Base-by-base conservation (phyloP, 2,329 filamentous ascomycete species). In the Aaosphaeria pasadenensis region DNA sequence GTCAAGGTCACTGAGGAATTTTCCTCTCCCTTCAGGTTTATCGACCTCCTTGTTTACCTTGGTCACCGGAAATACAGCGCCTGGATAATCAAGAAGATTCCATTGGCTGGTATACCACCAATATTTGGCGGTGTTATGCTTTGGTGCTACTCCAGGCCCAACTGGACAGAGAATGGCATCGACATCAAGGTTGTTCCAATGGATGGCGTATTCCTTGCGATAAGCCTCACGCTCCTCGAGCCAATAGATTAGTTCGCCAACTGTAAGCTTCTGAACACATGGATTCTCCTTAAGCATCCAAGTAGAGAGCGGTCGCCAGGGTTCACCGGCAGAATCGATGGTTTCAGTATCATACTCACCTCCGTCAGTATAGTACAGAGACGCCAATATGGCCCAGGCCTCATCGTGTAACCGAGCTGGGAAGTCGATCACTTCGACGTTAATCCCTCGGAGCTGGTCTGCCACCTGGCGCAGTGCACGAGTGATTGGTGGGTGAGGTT, bases 71-170 rank as follows among this genome's bases (percentile, higher is more conserved):
- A 88, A 86, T 0, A 83, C 75, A 2, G 80, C 64, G 7, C 75
- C 78, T 0, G 85, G 82, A 62, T 86, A 87, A 62, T 89, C 84
- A 1, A 88, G 75, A 39, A 88, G 57, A 60, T 88, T 89, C 83
- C 84, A 88, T 51, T 84, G 78, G 0, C 77, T 71, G 0, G 83
- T 86, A 55, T 88, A 89, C 1, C 77, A 78, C 83, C 84, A 88
- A 54, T 81, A 81, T 35, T 66, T 73, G 62, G 86, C 58, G 50
- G 73, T 67, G 53, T 81, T 64, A 52, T 83, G 74, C 51, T 78
- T 67, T 3, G 75, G 79, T n/a, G 81, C 81, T 3, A 73, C 72
- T 1, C 78, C 76, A 1, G 82, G 80, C 0, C 77, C 79, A 0
- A 74, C 78, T 0, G 84, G 85, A 47, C 79, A 83, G 1, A 88